phyloP scores from a whole-genome alignment of 495 filamentous ascomycete species.

The Penicillium bialowiezense region DNA sequence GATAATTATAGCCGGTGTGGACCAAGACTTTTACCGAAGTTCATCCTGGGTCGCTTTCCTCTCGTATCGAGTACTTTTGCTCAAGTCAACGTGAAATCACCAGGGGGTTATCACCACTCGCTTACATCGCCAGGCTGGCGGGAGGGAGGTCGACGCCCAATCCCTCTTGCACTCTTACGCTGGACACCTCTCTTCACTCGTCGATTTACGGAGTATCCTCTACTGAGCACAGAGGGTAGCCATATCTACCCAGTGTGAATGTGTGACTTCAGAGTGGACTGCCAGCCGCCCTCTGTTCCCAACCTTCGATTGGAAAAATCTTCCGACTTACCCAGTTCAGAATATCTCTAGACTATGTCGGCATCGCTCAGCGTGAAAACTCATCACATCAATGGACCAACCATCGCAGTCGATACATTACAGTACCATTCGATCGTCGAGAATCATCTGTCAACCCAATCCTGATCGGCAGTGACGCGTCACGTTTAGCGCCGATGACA shows the following conservation, averaged over 20 bases:
- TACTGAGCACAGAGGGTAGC: too few species aligned
- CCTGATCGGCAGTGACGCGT: conserved; percentile 7
- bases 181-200: too few species aligned
- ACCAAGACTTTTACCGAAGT: neutral
- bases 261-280: neutral
- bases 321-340: too few species aligned
- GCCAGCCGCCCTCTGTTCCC: neutral
- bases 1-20: conserved; percentile 3
- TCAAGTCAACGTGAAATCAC: too few species aligned
- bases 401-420: neutral
- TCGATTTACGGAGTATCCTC: too few species aligned
- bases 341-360: neutral
- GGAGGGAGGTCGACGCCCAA: too few species aligned
- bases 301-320: neutral
- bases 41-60: neutral
- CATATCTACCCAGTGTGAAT: neutral
- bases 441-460: neutral
- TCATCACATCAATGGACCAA: neutral
- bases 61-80: neutral
- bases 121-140: too few species aligned
- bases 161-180: too few species aligned
- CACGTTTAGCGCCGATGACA: conserved; percentile 3
- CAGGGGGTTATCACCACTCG: too few species aligned
- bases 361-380: neutral
- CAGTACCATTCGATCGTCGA: neutral